phyloP scores from a whole-genome alignment of 768 basidiomycete species.

The Rhizopogon vinicolor region DNA sequence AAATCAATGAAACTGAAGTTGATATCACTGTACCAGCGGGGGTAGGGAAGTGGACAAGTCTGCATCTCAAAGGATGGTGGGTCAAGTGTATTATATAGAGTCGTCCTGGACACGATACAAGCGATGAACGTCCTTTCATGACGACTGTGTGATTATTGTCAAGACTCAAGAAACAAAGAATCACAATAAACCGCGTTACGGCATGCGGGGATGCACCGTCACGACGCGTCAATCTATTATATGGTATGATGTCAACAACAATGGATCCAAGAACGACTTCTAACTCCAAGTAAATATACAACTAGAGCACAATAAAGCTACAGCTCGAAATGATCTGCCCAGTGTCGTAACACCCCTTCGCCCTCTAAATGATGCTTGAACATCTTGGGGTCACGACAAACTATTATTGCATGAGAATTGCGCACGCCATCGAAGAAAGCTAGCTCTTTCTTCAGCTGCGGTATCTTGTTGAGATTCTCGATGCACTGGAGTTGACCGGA shows the following conservation, averaged over 20 bases:
- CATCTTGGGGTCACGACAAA: constrained; percentile 60
- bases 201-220: background rate
- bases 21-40: too few species aligned
- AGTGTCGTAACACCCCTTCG: constrained; percentile 64
- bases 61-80: background rate
- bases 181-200: background rate
- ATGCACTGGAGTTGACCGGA: constrained; percentile 55
- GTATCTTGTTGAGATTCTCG: constrained; percentile 59
- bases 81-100: background rate
- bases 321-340: constrained; percentile 58
- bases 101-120: too few species aligned
- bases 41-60: too few species aligned
- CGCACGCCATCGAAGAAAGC: constrained; percentile 55
- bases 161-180: background rate
- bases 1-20: too few species aligned
- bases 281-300: background rate
- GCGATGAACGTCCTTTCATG: background rate
- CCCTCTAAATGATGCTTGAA: constrained; percentile 58
- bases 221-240: background rate
- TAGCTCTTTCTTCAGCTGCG: constrained; percentile 62
- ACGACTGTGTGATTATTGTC: background rate
- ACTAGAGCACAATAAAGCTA: constrained; percentile 14
- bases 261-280: background rate
- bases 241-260: background rate
- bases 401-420: constrained; percentile 70